Evolutionary conservation across 2,329 filamentous ascomycete genomes (phyloP).

Genomic region (Sporothrix pallida): DNA sequence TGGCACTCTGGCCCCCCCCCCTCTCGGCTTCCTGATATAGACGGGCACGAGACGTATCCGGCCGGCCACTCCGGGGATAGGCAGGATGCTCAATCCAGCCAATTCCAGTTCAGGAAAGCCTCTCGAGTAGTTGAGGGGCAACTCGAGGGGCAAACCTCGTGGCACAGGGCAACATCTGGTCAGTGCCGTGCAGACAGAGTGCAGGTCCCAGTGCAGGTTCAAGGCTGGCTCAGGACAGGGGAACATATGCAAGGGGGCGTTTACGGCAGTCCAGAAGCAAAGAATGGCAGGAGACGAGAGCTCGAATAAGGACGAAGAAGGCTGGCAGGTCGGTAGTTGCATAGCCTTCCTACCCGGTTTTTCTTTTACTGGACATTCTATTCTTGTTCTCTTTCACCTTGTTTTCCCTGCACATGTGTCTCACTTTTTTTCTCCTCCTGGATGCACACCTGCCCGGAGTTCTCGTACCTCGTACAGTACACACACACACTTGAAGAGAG

Average conservation of each 20-base stretch:
- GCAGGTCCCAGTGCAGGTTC: not conserved
- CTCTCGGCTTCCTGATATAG: not conserved
- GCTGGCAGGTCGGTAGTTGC: conserved; percentile 6
- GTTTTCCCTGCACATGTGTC: not conserved
- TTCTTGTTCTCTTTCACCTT: not conserved
- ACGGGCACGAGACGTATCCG: conserved; percentile 16
- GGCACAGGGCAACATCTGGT: not conserved
- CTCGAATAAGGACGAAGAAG: too few species aligned
- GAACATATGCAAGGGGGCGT: conserved; percentile 15
- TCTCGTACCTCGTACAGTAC: not conserved
- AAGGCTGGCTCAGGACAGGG: conserved; percentile 14
- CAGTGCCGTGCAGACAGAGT: not conserved
- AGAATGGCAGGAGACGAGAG: not conserved
- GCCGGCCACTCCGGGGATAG: conserved; percentile 12
- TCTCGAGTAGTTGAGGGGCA: too few species aligned
- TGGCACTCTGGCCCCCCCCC: not conserved
- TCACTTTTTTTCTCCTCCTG: not conserved
- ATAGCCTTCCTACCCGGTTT: not conserved
- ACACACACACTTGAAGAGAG: not conserved
- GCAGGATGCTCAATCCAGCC: not conserved
- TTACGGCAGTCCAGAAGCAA: not conserved
- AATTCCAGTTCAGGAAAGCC: not conserved
- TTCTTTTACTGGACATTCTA: not conserved
- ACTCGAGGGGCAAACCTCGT: too few species aligned
- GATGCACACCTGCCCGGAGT: not conserved